Conservation (phyloP, 2,329 filamentous ascomycete genomes). For the Phaeosphaeriaceae sp. region DNA sequence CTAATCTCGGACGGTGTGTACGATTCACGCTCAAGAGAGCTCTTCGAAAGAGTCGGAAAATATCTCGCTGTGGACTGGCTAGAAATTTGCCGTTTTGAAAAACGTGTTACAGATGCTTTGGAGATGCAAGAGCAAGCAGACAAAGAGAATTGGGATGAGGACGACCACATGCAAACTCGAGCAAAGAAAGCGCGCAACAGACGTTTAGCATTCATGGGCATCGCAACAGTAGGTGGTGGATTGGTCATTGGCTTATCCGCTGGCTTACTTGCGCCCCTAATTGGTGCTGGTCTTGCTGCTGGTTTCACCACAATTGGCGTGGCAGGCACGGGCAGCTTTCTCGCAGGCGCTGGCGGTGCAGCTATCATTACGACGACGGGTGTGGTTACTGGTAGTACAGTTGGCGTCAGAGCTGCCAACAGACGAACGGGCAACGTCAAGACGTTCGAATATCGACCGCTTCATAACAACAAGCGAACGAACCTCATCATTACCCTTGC, state of each 20-base stretch:
- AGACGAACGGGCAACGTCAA: slow-evolving; percentile 88
- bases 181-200: slow-evolving; percentile 81
- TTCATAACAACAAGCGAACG: slow-evolving; percentile 97
- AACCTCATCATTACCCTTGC: slow-evolving; percentile 95
- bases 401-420: slow-evolving; percentile 84
- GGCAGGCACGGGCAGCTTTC: slow-evolving; percentile 83
- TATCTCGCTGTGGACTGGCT: slow-evolving; percentile 85
- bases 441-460: slow-evolving; percentile 94
- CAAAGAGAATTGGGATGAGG: slow-evolving; percentile 97
- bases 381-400: slow-evolving; percentile 83
- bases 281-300: slow-evolving; percentile 90
- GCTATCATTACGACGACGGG: slow-evolving; percentile 92
- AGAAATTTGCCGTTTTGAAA: slow-evolving; percentile 96
- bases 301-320: slow-evolving; percentile 96
- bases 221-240: slow-evolving; percentile 93
- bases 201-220: slow-evolving; percentile 92
- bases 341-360: slow-evolving; percentile 89
- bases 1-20: slow-evolving; percentile 97
- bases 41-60: slow-evolving; percentile 82
- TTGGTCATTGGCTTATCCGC: slow-evolving; percentile 95
- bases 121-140: slow-evolving; percentile 97
- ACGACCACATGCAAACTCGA: slow-evolving; percentile 87
- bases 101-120: slow-evolving; percentile 91
- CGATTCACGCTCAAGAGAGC: slow-evolving; percentile 81
- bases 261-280: slow-evolving; percentile 88